Evolutionary conservation across 2,329 filamentous ascomycete genomes (phyloP), one percentile per base, ranked within the genome.

Genomic region (Thermoascus crustaceus): DNA sequence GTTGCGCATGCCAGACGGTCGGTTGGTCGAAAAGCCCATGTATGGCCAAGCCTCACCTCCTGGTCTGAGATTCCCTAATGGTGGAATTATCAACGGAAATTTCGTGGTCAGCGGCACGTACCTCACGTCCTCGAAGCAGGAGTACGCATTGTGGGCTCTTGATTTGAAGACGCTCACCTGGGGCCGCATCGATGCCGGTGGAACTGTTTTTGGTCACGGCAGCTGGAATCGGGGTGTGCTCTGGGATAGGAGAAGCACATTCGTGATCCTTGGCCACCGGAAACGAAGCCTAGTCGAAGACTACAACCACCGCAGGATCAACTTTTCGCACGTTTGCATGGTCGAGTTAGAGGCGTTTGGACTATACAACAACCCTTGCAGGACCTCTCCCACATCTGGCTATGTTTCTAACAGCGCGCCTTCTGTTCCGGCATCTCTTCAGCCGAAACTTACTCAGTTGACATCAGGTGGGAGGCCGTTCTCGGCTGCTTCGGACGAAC

Each of bases 81-180:
- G 91, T 19, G 91, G 88, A 26, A 78, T 98, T 31, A 89, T 96
- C 46, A 89, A 94, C 58, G 89, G 86, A 4, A 85, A 95, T 57
- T 96, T 98, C 52, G 87, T 98, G 27, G 89, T 98, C 14, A 95
- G 88, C 55, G 91, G 91, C 18, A 98, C 91, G 0, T 96, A 96
- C 56, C 73, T 98, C 39, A 98, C 91, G 0, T 95, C 89, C 1
- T 95, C 89, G 1, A 96, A 95, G 63, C 89, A 96, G 56, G 91
- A 98, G 58, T 98, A 96, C 61, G 89, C 91, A 0, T 71, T 98
- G 1, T 98, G 91, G 91, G 89, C 91, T 2, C 66, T 98, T 31
- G 88, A 98, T 54, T 64, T 98, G 37, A 78, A 82, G 39, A 91
- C 81, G 1, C 66, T 98, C 35, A 91, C 83, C 0, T 98, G 91